These are phyloP conservation scores for Penicillium frequentans DNA, from an alignment of 2,329 filamentous ascomycete species.

Conservation along the genomic window DNA sequence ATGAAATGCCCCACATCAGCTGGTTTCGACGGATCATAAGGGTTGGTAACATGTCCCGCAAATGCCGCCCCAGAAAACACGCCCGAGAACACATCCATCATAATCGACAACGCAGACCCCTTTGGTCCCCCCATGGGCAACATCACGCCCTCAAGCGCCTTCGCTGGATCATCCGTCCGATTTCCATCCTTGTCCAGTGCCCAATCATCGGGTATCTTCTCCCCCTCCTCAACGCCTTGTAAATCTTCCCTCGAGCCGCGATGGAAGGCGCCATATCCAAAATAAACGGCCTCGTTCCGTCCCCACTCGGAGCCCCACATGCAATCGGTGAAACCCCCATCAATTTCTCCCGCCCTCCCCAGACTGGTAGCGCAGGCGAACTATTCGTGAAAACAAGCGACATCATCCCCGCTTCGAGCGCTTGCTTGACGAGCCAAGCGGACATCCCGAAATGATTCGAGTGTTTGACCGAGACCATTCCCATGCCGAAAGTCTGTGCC, in stretches of 20 bases:
- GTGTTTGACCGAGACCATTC: constrained; percentile 72
- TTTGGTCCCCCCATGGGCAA: constrained; percentile 83
- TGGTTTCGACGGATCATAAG: constrained; percentile 69
- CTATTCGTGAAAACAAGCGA: constrained; percentile 70
- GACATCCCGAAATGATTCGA: constrained; percentile 84
- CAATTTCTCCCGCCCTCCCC: constrained; percentile 67
- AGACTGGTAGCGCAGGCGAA: constrained; percentile 70
- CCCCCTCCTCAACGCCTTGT: constrained; percentile 44
- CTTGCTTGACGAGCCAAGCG: constrained; percentile 77
- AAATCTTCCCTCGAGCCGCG: constrained; percentile 48
- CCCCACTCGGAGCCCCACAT: constrained; percentile 69
- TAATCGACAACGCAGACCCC: constrained; percentile 72
- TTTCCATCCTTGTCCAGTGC: constrained; percentile 70
- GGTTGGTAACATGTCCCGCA: constrained; percentile 72
- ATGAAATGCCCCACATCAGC: constrained; percentile 75
- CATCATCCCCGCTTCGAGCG: constrained; percentile 70
- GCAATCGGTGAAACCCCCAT: constrained; percentile 73
- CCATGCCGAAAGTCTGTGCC: constrained; percentile 66
- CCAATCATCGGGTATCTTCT: constrained; percentile 59
- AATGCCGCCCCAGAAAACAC: constrained; percentile 74
- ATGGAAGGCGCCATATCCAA: constrained; percentile 49
- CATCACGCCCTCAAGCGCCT: constrained; percentile 76
- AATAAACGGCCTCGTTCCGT: constrained; percentile 57
- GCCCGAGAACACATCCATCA: constrained; percentile 89
- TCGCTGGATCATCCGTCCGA: constrained; percentile 69